Evolutionary conservation across 2,329 filamentous ascomycete genomes (phyloP), one percentile per base, ranked within the genome.

Genomic region (Epichloe hybrida): DNA sequence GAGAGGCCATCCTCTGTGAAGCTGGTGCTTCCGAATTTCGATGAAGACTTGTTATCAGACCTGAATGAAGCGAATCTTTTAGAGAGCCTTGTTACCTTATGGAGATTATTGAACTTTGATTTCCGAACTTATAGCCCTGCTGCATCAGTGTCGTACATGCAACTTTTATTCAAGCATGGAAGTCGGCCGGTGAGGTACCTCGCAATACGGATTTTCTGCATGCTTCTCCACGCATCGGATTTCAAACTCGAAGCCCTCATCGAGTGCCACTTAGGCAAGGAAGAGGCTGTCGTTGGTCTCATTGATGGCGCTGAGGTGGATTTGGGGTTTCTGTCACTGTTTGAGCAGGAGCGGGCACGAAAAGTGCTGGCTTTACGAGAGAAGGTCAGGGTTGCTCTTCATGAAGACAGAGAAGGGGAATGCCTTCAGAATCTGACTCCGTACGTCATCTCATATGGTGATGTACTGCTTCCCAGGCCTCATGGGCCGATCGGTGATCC

Each of bases 21-120:
- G 35, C 59, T 69, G 5, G 55, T 57, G n/a, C 59, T 66, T 23
- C 56, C 61, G 12, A 54, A 48, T 41, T 57, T 66, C 43, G 59
- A 66, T 55, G 59, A 61, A 21, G 54, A 55, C 50, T 59, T 53
- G n/a, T 58, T 57, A 11, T 55, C 58, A 2, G 46, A 53, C 35
- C 35, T 57, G 35, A 52, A 61, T 45, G 56, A 59, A 3, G 54
- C 58, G 7, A 48, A 50, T 3, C 50, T 69, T 8, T 23, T 65
- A 37, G 56, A 64, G 51, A 58, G 57, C 23, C 62, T 70, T 11
- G 49, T 69, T 42, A 59, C 87, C 38, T 68, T 84, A 39, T 94
- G 89, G 71, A 80, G 93, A 56, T 75, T 97, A 17, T 72, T 95
- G 54, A 86, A 80, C 60, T 86, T 86, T 61, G 83, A 96, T 62